Evolutionary conservation across 805 yeast genomes (phyloP), one percentile per base, ranked within the genome.

Genomic region (Torulaspora gathmanii): DNA sequence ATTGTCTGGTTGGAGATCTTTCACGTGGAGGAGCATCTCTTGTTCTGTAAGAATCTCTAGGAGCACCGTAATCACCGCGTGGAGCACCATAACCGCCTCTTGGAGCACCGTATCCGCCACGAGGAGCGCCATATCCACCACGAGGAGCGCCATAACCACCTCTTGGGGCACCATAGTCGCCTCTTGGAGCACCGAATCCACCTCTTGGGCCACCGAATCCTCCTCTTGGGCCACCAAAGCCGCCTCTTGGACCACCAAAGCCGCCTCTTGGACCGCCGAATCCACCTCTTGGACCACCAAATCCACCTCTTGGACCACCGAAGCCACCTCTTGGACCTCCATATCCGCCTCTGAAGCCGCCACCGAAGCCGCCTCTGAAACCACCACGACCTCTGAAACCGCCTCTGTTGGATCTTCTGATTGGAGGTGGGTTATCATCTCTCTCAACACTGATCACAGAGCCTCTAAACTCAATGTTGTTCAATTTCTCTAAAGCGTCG

Each of bases 1-100:
- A 43, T 28, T 44, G 82, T 71, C 87, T 80, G 53, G 83, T 75
- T 69, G 89, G 88, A 49, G 89, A 82, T 77, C 88, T 82, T 65
- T 80, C 85, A 64, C 85, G 75, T 45, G 67, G 60, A 55, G 75
- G 78, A 50, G 65, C 64, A 54, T 74, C 80, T 56, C 75, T 71
- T 47, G 80, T 71, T 60, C 78, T 72, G 69, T 69, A 69, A 29
- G 74, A 69, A 40, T 70, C 74, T 51, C 71, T 60, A 58, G 70
- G 62, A 30, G 63, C 58, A 44, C 63, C 63, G 42, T 58, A 58
- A 31, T 51, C 56, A 37, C 56, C 60, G 45, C 62, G 56, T 48
- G 58, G 55, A 45, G 50, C 60, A 40, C 63, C 63, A 38, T 58
- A 58, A 20, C 49, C 54, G 36, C 56, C 60, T 49, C 62, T 58